phyloP scores from a whole-genome alignment of 306 rosid genomes.

The Parietaria judaica region DNA sequence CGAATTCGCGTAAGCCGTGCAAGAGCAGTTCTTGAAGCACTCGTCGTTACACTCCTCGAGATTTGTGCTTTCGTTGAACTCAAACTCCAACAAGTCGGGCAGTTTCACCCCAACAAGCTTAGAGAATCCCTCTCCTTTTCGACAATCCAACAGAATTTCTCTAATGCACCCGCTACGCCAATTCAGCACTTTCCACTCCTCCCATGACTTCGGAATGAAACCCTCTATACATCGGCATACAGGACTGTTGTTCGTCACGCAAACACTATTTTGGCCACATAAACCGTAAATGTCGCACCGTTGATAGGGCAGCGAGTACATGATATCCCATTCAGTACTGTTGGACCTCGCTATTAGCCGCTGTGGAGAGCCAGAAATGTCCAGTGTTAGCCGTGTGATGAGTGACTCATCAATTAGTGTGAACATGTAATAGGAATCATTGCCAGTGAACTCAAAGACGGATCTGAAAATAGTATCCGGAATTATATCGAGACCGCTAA shows the following conservation, averaged over 20 bases:
- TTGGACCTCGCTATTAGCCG: not conserved
- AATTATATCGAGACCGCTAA: not conserved
- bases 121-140: slow-evolving; percentile 20
- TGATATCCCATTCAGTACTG: not conserved
- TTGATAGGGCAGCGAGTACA: not conserved
- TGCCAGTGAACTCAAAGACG: not conserved
- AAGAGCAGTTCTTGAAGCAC: slow-evolving; percentile 39
- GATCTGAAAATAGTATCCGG: not conserved
- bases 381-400: not conserved
- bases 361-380: not conserved
- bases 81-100: slow-evolving; percentile 14
- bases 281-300: slow-evolving; percentile 13
- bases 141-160: slow-evolving; percentile 22
- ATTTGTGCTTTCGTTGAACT: slow-evolving; percentile 17
- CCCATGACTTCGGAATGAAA: slow-evolving; percentile 23
- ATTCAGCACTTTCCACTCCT: slow-evolving; percentile 17
- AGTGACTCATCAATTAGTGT: not conserved
- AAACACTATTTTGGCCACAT: slow-evolving; percentile 15
- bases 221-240: slow-evolving; percentile 42
- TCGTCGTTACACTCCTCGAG: slow-evolving; percentile 18
- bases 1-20: slow-evolving; percentile 33
- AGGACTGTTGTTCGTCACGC: slow-evolving; percentile 11
- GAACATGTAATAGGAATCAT: not conserved
- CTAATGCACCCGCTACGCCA: slow-evolving; percentile 39
- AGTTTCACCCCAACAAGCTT: slow-evolving; percentile 23